phyloP scores from a whole-genome alignment of 371 early-diverging fungal species.

The Mucor velutinosus region DNA sequence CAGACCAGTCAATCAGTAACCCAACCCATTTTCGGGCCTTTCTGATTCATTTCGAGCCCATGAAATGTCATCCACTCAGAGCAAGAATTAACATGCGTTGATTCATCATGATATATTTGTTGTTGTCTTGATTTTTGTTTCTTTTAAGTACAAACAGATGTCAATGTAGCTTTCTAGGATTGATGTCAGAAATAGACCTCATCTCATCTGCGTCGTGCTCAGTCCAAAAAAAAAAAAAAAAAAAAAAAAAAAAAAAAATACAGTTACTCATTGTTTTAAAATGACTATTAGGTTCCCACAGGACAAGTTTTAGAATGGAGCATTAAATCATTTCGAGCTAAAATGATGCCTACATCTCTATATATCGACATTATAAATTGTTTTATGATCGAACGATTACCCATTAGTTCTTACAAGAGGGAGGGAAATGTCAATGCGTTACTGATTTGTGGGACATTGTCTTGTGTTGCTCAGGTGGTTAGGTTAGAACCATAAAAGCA shows the following conservation, averaged over 20 bases:
- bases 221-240: too few species aligned
- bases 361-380: not conserved
- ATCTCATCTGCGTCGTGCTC: not conserved
- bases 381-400: not conserved
- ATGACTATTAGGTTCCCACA: not conserved
- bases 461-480: not conserved
- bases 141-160: not conserved
- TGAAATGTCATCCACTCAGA: not conserved
- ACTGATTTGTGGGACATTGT: not conserved
- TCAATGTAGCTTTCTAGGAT: too few species aligned
- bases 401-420: too few species aligned
- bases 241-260: too few species aligned
- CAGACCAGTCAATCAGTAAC: not conserved
- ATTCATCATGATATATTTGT: not conserved
- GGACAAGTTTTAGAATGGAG: not conserved
- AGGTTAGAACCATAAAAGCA: not conserved
- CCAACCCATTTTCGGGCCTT: not conserved
- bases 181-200: not conserved
- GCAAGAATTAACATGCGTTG: not conserved
- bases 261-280: not conserved
- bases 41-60: not conserved
- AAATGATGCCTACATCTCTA: not conserved
- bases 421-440: too few species aligned
- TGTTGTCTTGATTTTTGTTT: not conserved
- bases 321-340: not conserved